Conservation (phyloP, 768 basidiomycete species). For the Trichaptum fuscoviolaceum region DNA sequence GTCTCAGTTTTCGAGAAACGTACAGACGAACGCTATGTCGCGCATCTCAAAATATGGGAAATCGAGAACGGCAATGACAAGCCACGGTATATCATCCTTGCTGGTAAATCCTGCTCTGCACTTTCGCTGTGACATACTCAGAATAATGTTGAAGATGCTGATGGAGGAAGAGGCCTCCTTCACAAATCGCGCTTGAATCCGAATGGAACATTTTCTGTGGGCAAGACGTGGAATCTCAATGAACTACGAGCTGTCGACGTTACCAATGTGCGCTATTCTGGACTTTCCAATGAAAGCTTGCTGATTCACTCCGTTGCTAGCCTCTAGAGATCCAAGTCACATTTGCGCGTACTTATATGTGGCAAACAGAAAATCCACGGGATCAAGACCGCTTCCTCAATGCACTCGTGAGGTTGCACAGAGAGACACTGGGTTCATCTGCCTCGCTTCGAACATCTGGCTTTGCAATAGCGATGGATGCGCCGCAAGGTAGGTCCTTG, state of each 20-base stretch:
- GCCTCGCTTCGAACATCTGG: constrained; percentile 40
- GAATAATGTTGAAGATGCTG: constrained; percentile 42
- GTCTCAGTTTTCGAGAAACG: constrained; percentile 76
- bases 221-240: constrained; percentile 88
- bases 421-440: constrained; percentile 33
- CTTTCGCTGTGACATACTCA: not conserved
- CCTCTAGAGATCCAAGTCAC: constrained; percentile 71
- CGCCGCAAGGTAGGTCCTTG: not conserved
- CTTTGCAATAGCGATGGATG: constrained; percentile 32
- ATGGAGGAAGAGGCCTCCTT: constrained; percentile 61
- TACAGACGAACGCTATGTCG: constrained; percentile 78
- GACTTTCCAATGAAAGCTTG: not conserved
- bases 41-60: constrained; percentile 93
- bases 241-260: constrained; percentile 83
- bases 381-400: constrained; percentile 76
- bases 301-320: constrained; percentile 31
- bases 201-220: constrained; percentile 92
- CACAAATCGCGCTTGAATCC: constrained; percentile 97
- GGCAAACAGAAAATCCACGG: constrained; percentile 71
- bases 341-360: constrained; percentile 83
- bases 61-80: constrained; percentile 68
- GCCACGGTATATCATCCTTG: constrained; percentile 85
- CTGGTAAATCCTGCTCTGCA: constrained; percentile 56
- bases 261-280: constrained; percentile 47
- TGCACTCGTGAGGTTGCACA: constrained; percentile 48